A percentile compares a stretch with the other conserved stretches of the same genome.
These are phyloP conservation scores for Abortiporus biennis DNA, from an alignment of 1,284 basidiomycete species.

Conservation along the genomic window DNA sequence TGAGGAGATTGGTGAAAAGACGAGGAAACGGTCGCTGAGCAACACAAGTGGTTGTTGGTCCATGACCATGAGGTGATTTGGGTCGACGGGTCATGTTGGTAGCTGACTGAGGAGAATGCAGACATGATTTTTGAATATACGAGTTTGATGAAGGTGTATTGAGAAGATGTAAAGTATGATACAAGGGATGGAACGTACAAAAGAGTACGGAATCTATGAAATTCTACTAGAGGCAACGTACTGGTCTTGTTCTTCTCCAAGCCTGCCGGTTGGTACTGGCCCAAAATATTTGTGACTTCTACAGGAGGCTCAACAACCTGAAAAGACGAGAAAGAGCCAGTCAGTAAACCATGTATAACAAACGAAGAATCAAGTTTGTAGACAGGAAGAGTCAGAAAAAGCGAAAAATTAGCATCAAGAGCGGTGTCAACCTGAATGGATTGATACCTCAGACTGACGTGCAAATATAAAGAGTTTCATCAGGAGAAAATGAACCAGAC, in stretches of 20 bases:
- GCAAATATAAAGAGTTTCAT: slow-evolving; percentile 40
- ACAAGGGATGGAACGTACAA: neutral
- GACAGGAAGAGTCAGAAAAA: slow-evolving; percentile 22
- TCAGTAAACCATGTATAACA: neutral
- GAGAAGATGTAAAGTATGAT: neutral
- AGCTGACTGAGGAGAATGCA: neutral
- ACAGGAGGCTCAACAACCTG: neutral
- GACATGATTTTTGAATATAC: neutral
- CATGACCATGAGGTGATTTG: no score
- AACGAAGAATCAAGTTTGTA: neutral
- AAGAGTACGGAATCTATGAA: neutral
- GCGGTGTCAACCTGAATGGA: slow-evolving; percentile 10
- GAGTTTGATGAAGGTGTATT: neutral
- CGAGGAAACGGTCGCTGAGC: slow-evolving; percentile 45
- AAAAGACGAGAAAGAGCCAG: neutral
- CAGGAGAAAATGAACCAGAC: no score
- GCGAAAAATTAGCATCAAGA: slow-evolving; percentile 23
- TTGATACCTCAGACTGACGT: slow-evolving; percentile 43
- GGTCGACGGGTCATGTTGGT: neutral
- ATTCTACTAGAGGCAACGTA: no score
- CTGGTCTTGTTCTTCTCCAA: no score
- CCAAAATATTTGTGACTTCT: no score
- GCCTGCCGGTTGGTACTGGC: no score
- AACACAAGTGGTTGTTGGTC: slow-evolving; percentile 24
- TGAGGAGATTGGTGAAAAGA: slow-evolving; percentile 41